phyloP scores from a whole-genome alignment of 768 basidiomycete species.

The Royoungia palumana region DNA sequence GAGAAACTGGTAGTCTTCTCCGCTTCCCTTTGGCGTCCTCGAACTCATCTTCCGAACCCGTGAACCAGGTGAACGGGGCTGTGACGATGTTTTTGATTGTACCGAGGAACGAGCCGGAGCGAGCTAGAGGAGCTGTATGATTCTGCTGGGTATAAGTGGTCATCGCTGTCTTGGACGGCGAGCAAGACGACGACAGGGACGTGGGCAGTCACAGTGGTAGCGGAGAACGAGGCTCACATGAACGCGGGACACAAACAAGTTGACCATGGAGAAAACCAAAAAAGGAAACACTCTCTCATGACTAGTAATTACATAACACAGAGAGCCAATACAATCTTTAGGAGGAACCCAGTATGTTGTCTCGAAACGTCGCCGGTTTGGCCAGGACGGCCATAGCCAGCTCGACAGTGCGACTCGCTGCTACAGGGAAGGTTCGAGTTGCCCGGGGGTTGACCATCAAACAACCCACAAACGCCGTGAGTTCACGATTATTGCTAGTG shows the following conservation, averaged over 20 bases:
- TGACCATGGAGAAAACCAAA: constrained; percentile 6
- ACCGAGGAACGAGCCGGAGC: constrained; percentile 58
- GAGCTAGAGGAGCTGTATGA: constrained; percentile 38
- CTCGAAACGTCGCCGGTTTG: constrained; percentile 9
- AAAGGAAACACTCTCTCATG: constrained; percentile 15
- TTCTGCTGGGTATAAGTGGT: constrained; percentile 28
- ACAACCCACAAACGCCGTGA: constrained; percentile 8
- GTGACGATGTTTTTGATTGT: constrained; percentile 65
- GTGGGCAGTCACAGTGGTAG: constrained; percentile 22
- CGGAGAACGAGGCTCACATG: constrained; percentile 20
- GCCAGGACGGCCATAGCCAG: not conserved
- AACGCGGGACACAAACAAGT: constrained; percentile 16
- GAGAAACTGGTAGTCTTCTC: constrained; percentile 38
- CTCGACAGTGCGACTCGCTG: constrained; percentile 3
- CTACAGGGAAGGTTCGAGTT: not conserved
- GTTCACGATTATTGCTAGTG: constrained; percentile 12
- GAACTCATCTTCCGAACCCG: constrained; percentile 47
- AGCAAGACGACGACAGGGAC: constrained; percentile 16
- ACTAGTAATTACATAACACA: too few relatives aligned
- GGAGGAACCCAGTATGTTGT: too few relatives aligned
- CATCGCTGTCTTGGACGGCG: constrained; percentile 23
- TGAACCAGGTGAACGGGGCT: constrained; percentile 56
- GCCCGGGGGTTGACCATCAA: constrained; percentile 7
- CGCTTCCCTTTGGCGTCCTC: constrained; percentile 54
- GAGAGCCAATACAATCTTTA: too few relatives aligned